Conservation (phyloP, 2,329 filamentous ascomycete genomes). For the Basipetospora sp. region DNA sequence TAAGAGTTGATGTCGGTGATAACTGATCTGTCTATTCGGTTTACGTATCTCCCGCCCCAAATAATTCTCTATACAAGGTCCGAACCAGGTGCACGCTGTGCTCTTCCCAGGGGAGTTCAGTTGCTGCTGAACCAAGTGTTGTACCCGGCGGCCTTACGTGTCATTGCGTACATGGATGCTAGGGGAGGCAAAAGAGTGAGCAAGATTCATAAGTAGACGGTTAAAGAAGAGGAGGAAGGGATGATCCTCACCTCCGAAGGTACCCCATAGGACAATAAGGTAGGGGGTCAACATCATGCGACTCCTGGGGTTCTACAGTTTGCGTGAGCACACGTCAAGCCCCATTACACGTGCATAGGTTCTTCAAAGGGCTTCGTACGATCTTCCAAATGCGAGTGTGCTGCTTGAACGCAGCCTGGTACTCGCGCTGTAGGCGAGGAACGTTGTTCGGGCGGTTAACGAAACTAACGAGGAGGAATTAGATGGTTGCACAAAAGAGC, state of each 20-base stretch:
- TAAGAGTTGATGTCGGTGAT: too few species aligned
- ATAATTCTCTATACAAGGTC: too few species aligned
- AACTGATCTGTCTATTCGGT: too few species aligned
- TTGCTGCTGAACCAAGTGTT: conserved; percentile 59
- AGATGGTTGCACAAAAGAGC: conserved; percentile 15
- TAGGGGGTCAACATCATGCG: conserved; percentile 53
- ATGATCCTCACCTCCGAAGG: conserved; percentile 41
- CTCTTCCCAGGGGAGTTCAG: too few species aligned
- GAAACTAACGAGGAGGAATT: conserved; percentile 28
- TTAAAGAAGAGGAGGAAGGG: neutral
- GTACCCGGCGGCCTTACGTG: conserved; percentile 59
- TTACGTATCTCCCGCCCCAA: too few species aligned
- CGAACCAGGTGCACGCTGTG: too few species aligned
- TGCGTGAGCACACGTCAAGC: neutral
- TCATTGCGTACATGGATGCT: conserved; percentile 51
- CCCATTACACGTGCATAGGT: too few species aligned
- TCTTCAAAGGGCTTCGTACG: too few species aligned
- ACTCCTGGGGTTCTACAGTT: conserved; percentile 46
- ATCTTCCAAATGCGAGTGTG: conserved; percentile 64
- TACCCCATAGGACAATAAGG: conserved; percentile 48
- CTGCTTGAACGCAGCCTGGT: conserved; percentile 57
- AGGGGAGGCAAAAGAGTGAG: neutral
- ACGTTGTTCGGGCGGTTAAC: conserved; percentile 65
- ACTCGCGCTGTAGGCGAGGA: conserved; percentile 57
- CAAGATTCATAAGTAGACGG: conserved; percentile 11